Conservation (phyloP, 2,329 filamentous ascomycete genomes). For the Colletotrichum orchidophilum region DNA sequence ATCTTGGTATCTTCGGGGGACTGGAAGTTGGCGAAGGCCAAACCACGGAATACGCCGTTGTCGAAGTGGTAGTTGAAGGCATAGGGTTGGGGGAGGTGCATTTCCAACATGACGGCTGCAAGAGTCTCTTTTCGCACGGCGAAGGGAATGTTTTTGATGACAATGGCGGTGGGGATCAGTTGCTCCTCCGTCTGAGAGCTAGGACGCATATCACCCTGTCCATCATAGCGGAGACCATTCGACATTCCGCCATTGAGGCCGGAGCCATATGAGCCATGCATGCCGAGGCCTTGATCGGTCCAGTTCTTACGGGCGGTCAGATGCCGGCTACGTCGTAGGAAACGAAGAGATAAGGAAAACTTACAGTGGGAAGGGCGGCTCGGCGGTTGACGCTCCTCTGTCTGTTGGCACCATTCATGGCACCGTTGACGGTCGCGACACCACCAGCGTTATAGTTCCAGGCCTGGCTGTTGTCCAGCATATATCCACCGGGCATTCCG, state of each 20-base stretch:
- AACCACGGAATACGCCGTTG: conserved; percentile 92
- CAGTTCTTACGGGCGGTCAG: conserved; percentile 51
- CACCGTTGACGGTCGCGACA: conserved; percentile 70
- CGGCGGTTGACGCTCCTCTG: conserved; percentile 64
- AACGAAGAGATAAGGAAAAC: conserved; percentile 40
- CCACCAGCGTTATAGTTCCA: conserved; percentile 80
- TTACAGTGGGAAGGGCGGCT: conserved; percentile 77
- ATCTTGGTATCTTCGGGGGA: conserved; percentile 91
- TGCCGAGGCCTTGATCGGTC: conserved; percentile 59
- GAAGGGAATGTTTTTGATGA: conserved; percentile 99
- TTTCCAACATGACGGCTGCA: conserved; percentile 90
- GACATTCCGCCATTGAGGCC: conserved; percentile 41
- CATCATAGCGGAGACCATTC: conserved; percentile 53
- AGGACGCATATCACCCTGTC: conserved; percentile 44
- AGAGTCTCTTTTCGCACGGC: conserved; percentile 97
- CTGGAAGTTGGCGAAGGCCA: conserved; percentile 98
- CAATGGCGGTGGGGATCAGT: conserved; percentile 96
- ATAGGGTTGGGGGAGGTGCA: conserved; percentile 93
- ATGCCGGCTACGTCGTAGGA: neutral
- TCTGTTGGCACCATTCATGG: conserved; percentile 71
- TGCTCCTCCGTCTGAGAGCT: conserved; percentile 72
- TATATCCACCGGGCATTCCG: conserved; percentile 56
- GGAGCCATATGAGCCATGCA: conserved; percentile 50
- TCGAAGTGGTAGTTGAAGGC: conserved; percentile 99
- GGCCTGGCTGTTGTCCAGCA: conserved; percentile 76